phyloP scores from a whole-genome alignment of 257 asterid species.

The Nicotiana undulata region DNA sequence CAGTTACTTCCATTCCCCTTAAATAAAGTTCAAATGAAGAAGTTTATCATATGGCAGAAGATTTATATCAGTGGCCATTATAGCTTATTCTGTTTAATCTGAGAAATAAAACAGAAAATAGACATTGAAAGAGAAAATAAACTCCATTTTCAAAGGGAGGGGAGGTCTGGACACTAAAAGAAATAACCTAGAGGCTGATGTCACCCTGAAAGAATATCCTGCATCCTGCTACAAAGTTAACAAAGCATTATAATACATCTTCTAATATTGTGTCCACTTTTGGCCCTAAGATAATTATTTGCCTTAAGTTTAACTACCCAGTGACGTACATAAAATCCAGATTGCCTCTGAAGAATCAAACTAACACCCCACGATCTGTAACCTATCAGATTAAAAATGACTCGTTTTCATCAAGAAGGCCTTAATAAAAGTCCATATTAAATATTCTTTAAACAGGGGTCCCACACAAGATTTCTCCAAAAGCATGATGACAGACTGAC shows the following conservation, averaged over 20 bases:
- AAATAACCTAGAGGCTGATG: neutral
- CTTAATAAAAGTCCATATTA: neutral
- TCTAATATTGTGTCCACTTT: neutral
- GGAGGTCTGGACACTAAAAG: neutral
- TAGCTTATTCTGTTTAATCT: neutral
- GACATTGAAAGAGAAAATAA: neutral
- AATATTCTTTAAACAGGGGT: neutral
- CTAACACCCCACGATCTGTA: neutral
- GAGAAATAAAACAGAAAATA: neutral
- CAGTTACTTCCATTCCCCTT: neutral
- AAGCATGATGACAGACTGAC: neutral
- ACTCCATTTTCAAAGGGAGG: neutral
- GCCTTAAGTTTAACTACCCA: neutral
- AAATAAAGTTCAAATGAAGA: neutral
- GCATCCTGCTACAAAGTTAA: neutral
- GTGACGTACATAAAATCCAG: neutral
- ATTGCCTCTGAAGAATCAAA: neutral
- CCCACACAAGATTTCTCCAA: neutral
- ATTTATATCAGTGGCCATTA: neutral
- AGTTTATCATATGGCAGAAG: neutral
- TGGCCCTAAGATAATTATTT: neutral
- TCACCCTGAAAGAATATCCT: neutral
- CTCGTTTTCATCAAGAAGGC: neutral
- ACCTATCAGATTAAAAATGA: neutral
- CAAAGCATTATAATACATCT: neutral